Conservation (phyloP, 257 asterid species). For the Pogostemon cablin region DNA sequence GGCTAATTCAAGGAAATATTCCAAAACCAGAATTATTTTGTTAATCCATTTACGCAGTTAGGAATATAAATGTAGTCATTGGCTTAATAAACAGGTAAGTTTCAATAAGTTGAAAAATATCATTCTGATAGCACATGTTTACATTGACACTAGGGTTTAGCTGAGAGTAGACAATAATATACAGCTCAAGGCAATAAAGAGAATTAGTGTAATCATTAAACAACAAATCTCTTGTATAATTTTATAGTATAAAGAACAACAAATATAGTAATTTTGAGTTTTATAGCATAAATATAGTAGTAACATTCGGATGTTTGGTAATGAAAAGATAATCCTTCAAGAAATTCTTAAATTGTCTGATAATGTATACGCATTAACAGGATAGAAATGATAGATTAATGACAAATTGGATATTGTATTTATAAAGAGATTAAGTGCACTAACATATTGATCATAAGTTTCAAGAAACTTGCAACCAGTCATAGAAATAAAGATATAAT, state of each 20-base stretch:
- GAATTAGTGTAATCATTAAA: conserved; percentile 10
- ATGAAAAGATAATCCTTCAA: background rate
- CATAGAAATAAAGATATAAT: conserved; percentile 21
- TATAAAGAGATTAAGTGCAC: conserved; percentile 10
- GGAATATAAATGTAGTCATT: conserved; percentile 8
- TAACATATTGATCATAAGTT: conserved; percentile 20
- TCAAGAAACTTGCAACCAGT: conserved; percentile 22
- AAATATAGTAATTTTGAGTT: background rate
- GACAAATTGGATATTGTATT: background rate
- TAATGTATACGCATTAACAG: conserved; percentile 7
- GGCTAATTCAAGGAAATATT: conserved; percentile 18
- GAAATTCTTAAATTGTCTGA: conserved; percentile 1
- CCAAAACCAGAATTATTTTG: conserved; percentile 9
- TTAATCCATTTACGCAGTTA: conserved; percentile 3
- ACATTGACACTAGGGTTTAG: background rate
- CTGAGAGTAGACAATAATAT: conserved; percentile 10
- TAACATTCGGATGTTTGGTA: background rate
- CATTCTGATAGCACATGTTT: conserved; percentile 8
- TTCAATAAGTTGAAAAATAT: background rate
- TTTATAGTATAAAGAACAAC: no score
- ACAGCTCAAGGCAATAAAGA: background rate
- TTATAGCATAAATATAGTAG: background rate
- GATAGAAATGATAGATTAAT: conserved; percentile 6
- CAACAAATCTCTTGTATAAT: background rate
- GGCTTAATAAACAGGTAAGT: background rate